These are phyloP conservation scores for Albifimbria verrucaria DNA, from an alignment of 2,329 filamentous ascomycete species.

Conservation along the genomic window DNA sequence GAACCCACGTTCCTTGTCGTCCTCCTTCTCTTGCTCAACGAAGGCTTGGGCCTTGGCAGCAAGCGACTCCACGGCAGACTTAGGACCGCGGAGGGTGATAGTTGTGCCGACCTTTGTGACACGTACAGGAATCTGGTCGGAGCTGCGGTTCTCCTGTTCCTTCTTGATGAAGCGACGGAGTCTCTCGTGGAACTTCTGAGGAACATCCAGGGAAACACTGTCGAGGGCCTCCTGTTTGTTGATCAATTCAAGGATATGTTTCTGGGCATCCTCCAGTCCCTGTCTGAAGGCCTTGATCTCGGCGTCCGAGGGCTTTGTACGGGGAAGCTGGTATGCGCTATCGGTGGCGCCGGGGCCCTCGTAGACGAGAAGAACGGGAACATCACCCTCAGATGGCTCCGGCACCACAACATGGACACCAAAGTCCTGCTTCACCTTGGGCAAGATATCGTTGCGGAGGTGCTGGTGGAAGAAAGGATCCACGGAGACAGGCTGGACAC, in stretches of 20 bases:
- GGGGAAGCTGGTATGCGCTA: slow-evolving; percentile 51
- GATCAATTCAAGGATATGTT: slow-evolving; percentile 56
- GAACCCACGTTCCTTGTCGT: slow-evolving; percentile 91
- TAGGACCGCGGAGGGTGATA: slow-evolving; percentile 74
- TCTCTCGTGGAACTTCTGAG: slow-evolving; percentile 61
- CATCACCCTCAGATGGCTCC: slow-evolving; percentile 54
- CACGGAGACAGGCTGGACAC: slow-evolving; percentile 64
- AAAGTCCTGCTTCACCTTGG: slow-evolving; percentile 62
- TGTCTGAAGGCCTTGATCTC: slow-evolving; percentile 53
- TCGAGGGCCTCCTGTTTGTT: slow-evolving; percentile 55
- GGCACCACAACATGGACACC: slow-evolving; percentile 74
- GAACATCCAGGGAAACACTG: slow-evolving; percentile 52
- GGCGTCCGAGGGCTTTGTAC: slow-evolving; percentile 45
- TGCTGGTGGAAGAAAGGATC: slow-evolving; percentile 79
- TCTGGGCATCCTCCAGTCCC: slow-evolving; percentile 52
- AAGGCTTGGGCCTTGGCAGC: slow-evolving; percentile 72
- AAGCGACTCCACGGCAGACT: slow-evolving; percentile 68
- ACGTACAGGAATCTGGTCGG: slow-evolving; percentile 57
- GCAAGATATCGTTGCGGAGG: slow-evolving; percentile 61
- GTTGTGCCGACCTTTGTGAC: slow-evolving; percentile 57
- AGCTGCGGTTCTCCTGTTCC: slow-evolving; percentile 56
- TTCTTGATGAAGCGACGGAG: slow-evolving; percentile 62
- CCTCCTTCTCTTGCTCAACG: slow-evolving; percentile 81
- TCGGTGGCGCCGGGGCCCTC: slow-evolving; percentile 57
- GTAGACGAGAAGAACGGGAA: slow-evolving; percentile 69